Evolutionary conservation across 345 rosid genomes (phyloP), one percentile per base, ranked within the genome.

Genomic region (Aquilaria malaccensis): DNA sequence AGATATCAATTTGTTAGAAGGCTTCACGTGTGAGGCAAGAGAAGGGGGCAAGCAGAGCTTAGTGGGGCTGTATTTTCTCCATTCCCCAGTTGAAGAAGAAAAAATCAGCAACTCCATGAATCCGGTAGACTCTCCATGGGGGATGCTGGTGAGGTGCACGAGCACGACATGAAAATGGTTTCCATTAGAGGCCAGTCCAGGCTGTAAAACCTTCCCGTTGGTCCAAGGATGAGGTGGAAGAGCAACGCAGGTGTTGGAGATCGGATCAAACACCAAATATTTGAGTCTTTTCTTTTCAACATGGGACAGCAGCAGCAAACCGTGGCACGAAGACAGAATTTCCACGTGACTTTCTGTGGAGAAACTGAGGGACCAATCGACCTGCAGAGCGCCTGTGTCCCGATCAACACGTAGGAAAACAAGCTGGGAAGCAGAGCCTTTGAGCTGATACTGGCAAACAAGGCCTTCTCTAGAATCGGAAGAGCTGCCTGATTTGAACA

Each of bases 201-300:
- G 47, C 50, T 68, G n/a, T 30, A 63, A 45, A 13, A 63, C 14
- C 0, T 2, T 0, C 53, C 61, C 12, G n/a, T 11, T 13, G 29
- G 30, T 13, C 33, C 54, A 37, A 13, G 13, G 54, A 41, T 37
- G 52, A 12, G 49, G 65, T 7, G 69, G 62, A 50, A 72, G 58
- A 30, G 58, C 55, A 22, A 43, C 37, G 33, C n/a, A 11, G 30
- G 43, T 29, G 29, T 12, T 54, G 47, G 50, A 47, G 0, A 15
- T 9, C 11, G 76, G 68, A 54, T 67, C 43, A 45, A 67, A 67
- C 13, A 63, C 68, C 31, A 30, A 65, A 15, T 58, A 67, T 30
- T 30, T 50, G n/a, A 62, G 53, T 41, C 13, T 43, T 7, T 30
- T 14, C 30, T 59, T 45, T 30, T 62, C 55, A 2, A 46, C 0